Base-by-base conservation (phyloP, 2,329 filamentous ascomycete genomes). In the Lasiodiplodia citricola region DNA sequence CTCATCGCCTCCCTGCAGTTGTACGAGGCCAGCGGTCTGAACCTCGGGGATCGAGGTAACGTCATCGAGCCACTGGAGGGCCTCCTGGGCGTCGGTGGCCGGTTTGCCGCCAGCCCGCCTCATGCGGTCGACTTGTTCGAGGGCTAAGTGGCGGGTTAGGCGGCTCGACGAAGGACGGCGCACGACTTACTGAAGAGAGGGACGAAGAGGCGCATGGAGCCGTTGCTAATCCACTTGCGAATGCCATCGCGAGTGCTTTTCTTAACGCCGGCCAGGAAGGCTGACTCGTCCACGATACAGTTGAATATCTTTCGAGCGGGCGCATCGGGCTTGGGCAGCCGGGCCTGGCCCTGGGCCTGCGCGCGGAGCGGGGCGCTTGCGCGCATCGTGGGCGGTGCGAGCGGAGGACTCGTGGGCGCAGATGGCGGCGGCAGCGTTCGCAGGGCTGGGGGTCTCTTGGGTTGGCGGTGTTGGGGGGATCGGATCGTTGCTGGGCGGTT, bases 231-330 rank as follows among this genome's bases (percentile, higher is more conserved):
- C 83, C 83, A 85, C 75, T 85, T 84, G 74, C 82, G 78, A 70
- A 86, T 83, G 65, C 83, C 83, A 73, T 86, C 84, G 71, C 83
- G 78, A 67, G 83, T 85, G 75, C 81, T 83, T 74, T 80, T 83
- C 79, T 84, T 85, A 60, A 84, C 82, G 69, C 84, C 83, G 51
- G 83, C 83, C 68, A 85, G 79, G 71, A 86, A 74, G 38, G 84
- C 83, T 23, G 81, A 83, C 72, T 85, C 84, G 73, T 86, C 84
- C 71, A 85, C 82, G 71, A 85, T 85, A 75, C 83, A 85, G 78
- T 85, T 85, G 80, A 86, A 85, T 68, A 85, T 74, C 77, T 84
- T 85, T 72, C 83, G 80, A 14, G 71, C 69, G 31, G 76, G 74
- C 67, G 68, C 44, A 31, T 68, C 57, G 47, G 68, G 28, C 52